Percentiles rank a stretch among this genome's conserved stretches.
Evolutionary conservation across 495 filamentous ascomycete genomes (phyloP).

Genomic region (Aspergillus ellipticus): DNA sequence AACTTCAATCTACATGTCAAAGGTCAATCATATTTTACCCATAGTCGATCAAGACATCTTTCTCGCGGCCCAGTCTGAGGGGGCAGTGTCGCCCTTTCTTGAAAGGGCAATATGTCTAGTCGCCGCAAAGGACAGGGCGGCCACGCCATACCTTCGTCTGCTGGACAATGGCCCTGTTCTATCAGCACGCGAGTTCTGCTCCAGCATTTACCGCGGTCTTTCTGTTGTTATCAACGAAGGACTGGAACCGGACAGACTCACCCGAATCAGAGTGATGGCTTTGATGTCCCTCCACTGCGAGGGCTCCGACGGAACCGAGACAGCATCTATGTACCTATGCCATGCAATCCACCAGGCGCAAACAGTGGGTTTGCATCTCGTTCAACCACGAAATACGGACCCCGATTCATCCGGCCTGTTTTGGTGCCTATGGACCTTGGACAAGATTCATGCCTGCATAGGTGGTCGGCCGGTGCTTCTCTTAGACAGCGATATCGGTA

Average conservation of each 20-base stretch:
- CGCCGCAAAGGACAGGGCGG: constrained; percentile 40
- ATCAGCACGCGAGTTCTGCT: constrained; percentile 32
- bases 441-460: constrained; percentile 60
- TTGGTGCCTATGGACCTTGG: constrained; percentile 65
- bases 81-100: constrained; percentile 29
- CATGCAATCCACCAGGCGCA: constrained; percentile 58
- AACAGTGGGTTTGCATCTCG: constrained; percentile 61
- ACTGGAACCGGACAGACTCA: constrained; percentile 41
- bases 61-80: constrained; percentile 17
- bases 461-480: constrained; percentile 63
- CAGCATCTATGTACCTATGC: constrained; percentile 42
- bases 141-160: constrained; percentile 30
- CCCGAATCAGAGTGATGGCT: constrained; percentile 42
- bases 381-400: constrained; percentile 34
- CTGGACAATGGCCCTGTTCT: constrained; percentile 21
- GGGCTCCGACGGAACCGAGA: constrained; percentile 42
- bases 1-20: constrained; percentile 30
- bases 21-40: constrained; percentile 34
- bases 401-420: constrained; percentile 53
- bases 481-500: constrained; percentile 60
- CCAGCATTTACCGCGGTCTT: constrained; percentile 37
- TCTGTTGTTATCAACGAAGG: constrained; percentile 35
- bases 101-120: constrained; percentile 45
- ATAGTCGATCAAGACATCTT: constrained; percentile 34
- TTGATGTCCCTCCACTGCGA: constrained; percentile 46